Percentiles rank a stretch among this genome's conserved stretches.
Evolutionary conservation across 2,329 filamentous ascomycete genomes (phyloP).

Genomic region (Fusarium begoniae): DNA sequence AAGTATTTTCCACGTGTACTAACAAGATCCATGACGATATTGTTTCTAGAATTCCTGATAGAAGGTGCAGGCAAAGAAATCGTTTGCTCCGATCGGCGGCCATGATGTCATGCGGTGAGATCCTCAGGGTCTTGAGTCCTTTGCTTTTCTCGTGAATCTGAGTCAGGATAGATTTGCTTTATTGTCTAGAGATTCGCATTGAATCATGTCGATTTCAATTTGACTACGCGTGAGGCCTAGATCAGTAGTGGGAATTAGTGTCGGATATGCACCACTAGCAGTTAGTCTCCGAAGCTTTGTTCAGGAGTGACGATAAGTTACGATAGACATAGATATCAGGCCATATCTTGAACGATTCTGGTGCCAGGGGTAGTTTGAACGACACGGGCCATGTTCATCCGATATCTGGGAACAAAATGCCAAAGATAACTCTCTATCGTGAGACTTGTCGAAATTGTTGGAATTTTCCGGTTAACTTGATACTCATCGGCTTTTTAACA

Average conservation of each 20-base stretch:
- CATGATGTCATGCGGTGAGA: not conserved
- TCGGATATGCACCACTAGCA: not conserved
- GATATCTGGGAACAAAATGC: not conserved
- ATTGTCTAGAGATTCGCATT: not conserved
- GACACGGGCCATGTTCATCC: not conserved
- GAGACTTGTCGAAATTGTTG: too few relatives aligned
- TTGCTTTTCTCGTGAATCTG: not conserved
- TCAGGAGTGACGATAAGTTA: not conserved
- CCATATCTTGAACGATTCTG: not conserved
- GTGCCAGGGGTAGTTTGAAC: not conserved
- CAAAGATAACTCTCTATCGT: not conserved
- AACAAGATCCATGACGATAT: not conserved
- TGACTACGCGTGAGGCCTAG: not conserved
- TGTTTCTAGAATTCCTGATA: not conserved
- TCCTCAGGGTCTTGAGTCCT: not conserved
- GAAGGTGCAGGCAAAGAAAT: not conserved
- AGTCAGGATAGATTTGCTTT: not conserved
- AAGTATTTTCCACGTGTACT: not conserved
- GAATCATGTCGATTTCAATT: not conserved
- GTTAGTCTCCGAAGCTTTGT: not conserved
- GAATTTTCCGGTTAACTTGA: too few relatives aligned
- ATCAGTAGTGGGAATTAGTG: not conserved
- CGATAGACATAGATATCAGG: not conserved
- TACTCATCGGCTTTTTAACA: not conserved
- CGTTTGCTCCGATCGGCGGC: not conserved